A percentile compares a stretch with the other conserved stretches of the same genome.
phyloP scores from a whole-genome alignment of 805 yeast genomes.

The Diddensiella transvaalensis region DNA sequence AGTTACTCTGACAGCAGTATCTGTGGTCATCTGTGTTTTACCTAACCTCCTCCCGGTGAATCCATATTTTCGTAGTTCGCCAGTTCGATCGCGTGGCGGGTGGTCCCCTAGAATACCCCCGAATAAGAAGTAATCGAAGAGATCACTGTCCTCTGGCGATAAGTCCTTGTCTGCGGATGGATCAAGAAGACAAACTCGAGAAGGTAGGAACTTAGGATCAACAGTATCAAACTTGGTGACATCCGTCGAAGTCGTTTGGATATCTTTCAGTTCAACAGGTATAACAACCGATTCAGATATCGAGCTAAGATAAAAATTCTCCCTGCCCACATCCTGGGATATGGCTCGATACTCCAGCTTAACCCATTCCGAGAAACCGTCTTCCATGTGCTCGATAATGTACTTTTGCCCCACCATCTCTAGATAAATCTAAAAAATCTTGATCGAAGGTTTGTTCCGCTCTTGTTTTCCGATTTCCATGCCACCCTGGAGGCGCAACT shows the following conservation, averaged over 20 bases:
- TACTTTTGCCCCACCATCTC: slow-evolving; percentile 58
- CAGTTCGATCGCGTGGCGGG: slow-evolving; percentile 83
- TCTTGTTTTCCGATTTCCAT: not conserved
- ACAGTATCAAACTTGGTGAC: slow-evolving; percentile 37
- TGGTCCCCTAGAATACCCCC: slow-evolving; percentile 97
- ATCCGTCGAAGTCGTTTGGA: slow-evolving; percentile 81
- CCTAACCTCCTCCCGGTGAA: slow-evolving; percentile 87
- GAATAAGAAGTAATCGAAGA: slow-evolving; percentile 85
- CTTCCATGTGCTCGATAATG: slow-evolving; percentile 96
- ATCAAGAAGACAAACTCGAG: slow-evolving; percentile 77
- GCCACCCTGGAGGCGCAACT: not conserved
- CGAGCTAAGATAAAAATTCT: slow-evolving; percentile 72
- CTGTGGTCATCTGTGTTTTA: slow-evolving; percentile 91
- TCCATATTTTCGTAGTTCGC: slow-evolving; percentile 82
- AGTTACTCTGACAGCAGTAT: slow-evolving; percentile 92
- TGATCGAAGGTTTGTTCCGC: not conserved
- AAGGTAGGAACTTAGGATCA: slow-evolving; percentile 37
- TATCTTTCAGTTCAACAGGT: slow-evolving; percentile 53
- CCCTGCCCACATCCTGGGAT: slow-evolving; percentile 74
- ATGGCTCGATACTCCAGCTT: slow-evolving; percentile 80
- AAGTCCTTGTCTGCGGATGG: slow-evolving; percentile 80
- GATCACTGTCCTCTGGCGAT: slow-evolving; percentile 58
- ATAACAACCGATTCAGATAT: slow-evolving; percentile 67
- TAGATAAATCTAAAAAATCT: too few relatives aligned
- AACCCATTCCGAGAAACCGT: slow-evolving; percentile 96